phyloP scores from a whole-genome alignment of 2,329 filamentous ascomycete genomes.

The Ophiocordyceps australis region DNA sequence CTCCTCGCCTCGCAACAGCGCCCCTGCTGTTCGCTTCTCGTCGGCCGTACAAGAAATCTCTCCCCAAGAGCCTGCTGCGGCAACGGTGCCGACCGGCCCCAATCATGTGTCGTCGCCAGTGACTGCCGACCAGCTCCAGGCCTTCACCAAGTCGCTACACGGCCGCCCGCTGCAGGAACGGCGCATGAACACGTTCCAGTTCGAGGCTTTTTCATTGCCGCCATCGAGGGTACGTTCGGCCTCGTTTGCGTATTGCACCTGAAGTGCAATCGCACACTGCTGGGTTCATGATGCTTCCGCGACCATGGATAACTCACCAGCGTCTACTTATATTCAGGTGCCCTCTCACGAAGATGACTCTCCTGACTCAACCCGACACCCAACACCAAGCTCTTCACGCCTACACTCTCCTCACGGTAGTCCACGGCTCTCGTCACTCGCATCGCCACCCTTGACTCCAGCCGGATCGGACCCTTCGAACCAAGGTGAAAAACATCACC shows the following conservation, averaged over 20 bases:
- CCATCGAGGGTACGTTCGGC: slow-evolving; percentile 51
- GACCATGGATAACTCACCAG: too few relatives aligned
- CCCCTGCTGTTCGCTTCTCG: slow-evolving; percentile 50
- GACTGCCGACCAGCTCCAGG: slow-evolving; percentile 46
- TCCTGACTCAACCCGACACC: slow-evolving; percentile 40
- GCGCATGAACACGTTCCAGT: slow-evolving; percentile 72
- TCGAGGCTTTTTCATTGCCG: slow-evolving; percentile 80
- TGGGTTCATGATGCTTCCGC: not conserved
- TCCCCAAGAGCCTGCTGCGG: slow-evolving; percentile 23
- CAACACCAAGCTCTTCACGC: slow-evolving; percentile 45
- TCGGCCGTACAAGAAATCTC: slow-evolving; percentile 51
- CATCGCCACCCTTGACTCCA: slow-evolving; percentile 80
- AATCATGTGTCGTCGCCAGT: slow-evolving; percentile 19
- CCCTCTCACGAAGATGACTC: slow-evolving; percentile 42
- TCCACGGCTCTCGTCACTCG: slow-evolving; percentile 51
- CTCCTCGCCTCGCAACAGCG: slow-evolving; percentile 6
- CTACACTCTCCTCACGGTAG: slow-evolving; percentile 49
- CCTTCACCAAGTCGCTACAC: slow-evolving; percentile 55
- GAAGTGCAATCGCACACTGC: slow-evolving; percentile 3
- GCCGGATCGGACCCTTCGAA: slow-evolving; percentile 43
- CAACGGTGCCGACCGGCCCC: slow-evolving; percentile 8
- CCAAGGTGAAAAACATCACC: slow-evolving; percentile 9
- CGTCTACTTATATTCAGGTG: slow-evolving; percentile 29
- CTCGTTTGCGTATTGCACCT: slow-evolving; percentile 2
- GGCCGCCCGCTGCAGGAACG: slow-evolving; percentile 62